Evolutionary conservation across 495 filamentous ascomycete species (phyloP).

Genomic region (Rhizodiscina lignyota): DNA sequence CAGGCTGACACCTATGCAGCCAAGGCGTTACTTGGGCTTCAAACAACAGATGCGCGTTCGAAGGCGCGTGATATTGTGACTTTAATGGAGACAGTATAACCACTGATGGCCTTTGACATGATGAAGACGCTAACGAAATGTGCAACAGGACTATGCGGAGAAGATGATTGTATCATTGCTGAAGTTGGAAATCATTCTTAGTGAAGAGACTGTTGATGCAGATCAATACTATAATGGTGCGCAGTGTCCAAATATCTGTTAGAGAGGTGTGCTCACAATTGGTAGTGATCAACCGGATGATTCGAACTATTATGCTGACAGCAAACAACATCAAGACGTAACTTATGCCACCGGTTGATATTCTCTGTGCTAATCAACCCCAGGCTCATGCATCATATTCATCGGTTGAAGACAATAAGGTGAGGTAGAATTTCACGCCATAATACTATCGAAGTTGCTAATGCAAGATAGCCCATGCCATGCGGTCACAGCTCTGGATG

Average conservation of each 20-base stretch:
- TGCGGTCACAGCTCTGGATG: conserved; percentile 38
- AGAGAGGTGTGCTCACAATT: background rate
- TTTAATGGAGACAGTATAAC: conserved; percentile 31
- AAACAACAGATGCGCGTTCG: conserved; percentile 26
- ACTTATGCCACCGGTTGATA: background rate
- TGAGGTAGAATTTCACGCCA: conserved; percentile 10
- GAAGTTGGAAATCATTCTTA: conserved; percentile 44
- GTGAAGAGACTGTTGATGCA: conserved; percentile 11
- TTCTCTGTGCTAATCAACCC: conserved; percentile 1
- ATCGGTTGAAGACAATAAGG: conserved; percentile 36
- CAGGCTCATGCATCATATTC: conserved; percentile 47
- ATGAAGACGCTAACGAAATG: too few species aligned
- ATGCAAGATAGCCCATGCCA: conserved; percentile 16
- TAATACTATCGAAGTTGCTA: conserved; percentile 10
- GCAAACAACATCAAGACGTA: conserved; percentile 46
- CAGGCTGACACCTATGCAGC: too few species aligned
- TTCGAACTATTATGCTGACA: conserved; percentile 36
- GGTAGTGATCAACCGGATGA: conserved; percentile 28
- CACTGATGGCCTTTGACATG: too few species aligned
- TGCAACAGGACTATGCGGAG: conserved; percentile 37
- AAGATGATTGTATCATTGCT: conserved; percentile 50
- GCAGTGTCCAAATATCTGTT: background rate
- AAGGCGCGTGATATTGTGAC: conserved; percentile 41
- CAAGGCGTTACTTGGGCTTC: conserved; percentile 31
- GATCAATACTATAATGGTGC: conserved; percentile 14